Percentiles rank a stretch among this genome's conserved stretches.
These are phyloP conservation scores for Beauveria sp. DNA, from an alignment of 2,329 filamentous ascomycete genomes.

Conservation along the genomic window DNA sequence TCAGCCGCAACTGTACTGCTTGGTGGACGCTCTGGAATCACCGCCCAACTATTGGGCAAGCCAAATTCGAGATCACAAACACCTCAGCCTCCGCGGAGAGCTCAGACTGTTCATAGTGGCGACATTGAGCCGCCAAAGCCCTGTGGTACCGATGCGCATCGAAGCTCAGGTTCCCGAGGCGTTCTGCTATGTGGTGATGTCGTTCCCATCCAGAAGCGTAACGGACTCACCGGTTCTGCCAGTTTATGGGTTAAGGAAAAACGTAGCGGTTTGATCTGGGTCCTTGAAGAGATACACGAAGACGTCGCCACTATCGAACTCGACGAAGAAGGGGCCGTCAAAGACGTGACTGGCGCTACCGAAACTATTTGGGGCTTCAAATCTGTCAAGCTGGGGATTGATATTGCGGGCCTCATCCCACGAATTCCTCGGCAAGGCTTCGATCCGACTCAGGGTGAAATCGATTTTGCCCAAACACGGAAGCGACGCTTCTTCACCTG, in stretches of 20 bases:
- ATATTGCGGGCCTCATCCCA: conserved; percentile 72
- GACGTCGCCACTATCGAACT: conserved; percentile 73
- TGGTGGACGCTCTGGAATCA: conserved; percentile 68
- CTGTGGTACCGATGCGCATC: conserved; percentile 50
- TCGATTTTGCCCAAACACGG: conserved; percentile 70
- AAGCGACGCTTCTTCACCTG: conserved; percentile 78
- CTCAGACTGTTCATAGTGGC: conserved; percentile 56
- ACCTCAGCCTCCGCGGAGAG: conserved; percentile 50
- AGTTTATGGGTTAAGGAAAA: conserved; percentile 99
- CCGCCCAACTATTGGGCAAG: conserved; percentile 80
- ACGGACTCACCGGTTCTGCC: conserved; percentile 83
- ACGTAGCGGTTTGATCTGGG: conserved; percentile 87
- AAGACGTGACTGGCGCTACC: conserved; percentile 65
- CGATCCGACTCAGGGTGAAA: conserved; percentile 59
- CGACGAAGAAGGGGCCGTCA: conserved; percentile 69
- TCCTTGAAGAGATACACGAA: conserved; percentile 94
- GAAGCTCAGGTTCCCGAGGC: conserved; percentile 70
- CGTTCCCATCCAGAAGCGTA: conserved; percentile 94
- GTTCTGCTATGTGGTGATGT: conserved; percentile 94
- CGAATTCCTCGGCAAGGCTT: conserved; percentile 71
- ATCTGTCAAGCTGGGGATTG: conserved; percentile 56
- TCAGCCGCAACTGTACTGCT: conserved; percentile 48
- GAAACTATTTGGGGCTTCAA: conserved; percentile 79
- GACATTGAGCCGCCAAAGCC: conserved; percentile 49
- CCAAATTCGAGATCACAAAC: conserved; percentile 52